phyloP scores from a whole-genome alignment of 805 yeast species.

The Lipomyces starkeyi region DNA sequence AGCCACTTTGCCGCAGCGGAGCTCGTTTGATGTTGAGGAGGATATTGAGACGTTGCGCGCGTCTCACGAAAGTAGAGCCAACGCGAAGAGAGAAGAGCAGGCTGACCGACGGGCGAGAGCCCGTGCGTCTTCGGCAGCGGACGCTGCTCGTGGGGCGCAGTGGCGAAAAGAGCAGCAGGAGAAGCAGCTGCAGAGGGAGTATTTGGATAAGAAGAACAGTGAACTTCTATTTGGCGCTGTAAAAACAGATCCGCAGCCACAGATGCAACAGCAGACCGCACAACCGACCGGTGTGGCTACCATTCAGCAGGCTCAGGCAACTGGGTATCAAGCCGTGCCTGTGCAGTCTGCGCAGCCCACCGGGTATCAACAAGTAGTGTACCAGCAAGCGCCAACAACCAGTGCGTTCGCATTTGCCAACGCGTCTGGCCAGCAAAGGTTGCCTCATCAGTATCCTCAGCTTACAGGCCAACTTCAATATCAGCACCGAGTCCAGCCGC shows the following conservation, averaged over 20 bases:
- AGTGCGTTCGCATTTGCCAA: constrained; percentile 19
- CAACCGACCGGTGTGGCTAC: constrained; percentile 19
- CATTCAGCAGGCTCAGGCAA: not conserved
- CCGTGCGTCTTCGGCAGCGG: constrained; percentile 59
- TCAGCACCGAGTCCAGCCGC: not conserved
- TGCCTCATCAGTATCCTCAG: not conserved
- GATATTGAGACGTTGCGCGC: constrained; percentile 79
- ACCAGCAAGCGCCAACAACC: not conserved
- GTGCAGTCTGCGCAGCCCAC: not conserved
- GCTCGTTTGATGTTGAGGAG: constrained; percentile 4
- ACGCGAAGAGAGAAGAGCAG: constrained; percentile 76
- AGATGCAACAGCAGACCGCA: constrained; percentile 5
- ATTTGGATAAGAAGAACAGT: constrained; percentile 21
- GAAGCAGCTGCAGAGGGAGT: constrained; percentile 49
- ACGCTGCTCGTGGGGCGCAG: constrained; percentile 69
- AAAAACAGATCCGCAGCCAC: constrained; percentile 5
- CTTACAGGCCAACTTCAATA: not conserved
- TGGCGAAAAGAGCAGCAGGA: constrained; percentile 74
- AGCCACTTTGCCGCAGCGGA: constrained; percentile 1
- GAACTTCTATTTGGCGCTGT: constrained; percentile 29
- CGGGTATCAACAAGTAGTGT: not conserved
- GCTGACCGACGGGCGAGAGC: constrained; percentile 52
- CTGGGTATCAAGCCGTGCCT: not conserved
- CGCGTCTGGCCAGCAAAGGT: constrained; percentile 3
- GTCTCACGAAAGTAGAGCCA: constrained; percentile 74